A percentile compares a stretch with the other conserved stretches of the same genome.
Evolutionary conservation across 257 asterid genomes (phyloP).

Genomic region (Lithospermum erythrorhizon): DNA sequence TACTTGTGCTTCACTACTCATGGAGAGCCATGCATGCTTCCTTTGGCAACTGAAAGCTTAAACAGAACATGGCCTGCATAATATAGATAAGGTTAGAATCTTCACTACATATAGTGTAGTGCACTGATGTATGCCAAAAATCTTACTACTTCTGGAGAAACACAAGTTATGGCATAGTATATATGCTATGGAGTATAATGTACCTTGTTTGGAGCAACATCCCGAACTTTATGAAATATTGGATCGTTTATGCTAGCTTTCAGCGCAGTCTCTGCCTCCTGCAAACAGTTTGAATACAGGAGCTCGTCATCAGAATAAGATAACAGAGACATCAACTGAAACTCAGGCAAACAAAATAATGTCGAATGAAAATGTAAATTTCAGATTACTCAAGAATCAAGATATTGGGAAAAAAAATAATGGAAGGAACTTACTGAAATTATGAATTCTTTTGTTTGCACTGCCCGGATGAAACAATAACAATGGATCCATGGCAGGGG

Average conservation of each 20-base stretch:
- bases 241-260: slow-evolving; percentile 52
- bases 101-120: neutral
- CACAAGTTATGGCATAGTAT: neutral
- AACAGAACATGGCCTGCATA: slow-evolving; percentile 81
- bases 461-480: slow-evolving; percentile 80
- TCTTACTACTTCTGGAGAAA: neutral
- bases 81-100: neutral
- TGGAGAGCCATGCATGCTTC: slow-evolving; percentile 36
- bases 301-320: neutral
- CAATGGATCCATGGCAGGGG: slow-evolving; percentile 86
- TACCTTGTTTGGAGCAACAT: slow-evolving; percentile 97
- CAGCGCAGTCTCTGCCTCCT: slow-evolving; percentile 75
- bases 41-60: slow-evolving; percentile 83
- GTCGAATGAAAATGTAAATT: neutral
- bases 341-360: no score
- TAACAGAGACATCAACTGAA: neutral
- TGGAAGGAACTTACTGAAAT: slow-evolving; percentile 40
- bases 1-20: neutral
- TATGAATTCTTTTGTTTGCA: slow-evolving; percentile 49
- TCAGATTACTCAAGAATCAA: neutral
- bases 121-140: neutral
- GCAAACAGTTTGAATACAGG: slow-evolving; percentile 4
- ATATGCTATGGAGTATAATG: no score
- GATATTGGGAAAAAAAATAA: slow-evolving; percentile 4
- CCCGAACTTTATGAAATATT: slow-evolving; percentile 59